These are phyloP conservation scores for Boletus semigastroideus DNA, from an alignment of 1,284 basidiomycete genomes.

Conservation along the genomic window DNA sequence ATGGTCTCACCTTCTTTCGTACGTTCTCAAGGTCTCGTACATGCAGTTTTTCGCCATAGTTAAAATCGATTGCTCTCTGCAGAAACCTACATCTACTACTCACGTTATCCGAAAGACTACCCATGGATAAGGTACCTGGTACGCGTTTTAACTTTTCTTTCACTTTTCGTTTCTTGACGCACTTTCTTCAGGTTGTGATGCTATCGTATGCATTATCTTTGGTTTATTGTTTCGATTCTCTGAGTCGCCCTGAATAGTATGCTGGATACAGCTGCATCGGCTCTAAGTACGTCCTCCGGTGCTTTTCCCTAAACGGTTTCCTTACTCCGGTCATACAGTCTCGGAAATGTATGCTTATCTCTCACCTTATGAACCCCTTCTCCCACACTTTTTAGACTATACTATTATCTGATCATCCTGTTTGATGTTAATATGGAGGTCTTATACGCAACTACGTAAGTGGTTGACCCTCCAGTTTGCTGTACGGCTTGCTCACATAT, in stretches of 20 bases:
- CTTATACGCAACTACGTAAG: conserved; percentile 38
- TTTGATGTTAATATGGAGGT: conserved; percentile 34
- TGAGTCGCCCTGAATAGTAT: conserved; percentile 10
- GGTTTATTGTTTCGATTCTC: not conserved
- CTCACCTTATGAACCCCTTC: not conserved
- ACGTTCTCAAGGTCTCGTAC: conserved; percentile 16
- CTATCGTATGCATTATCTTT: conserved; percentile 31
- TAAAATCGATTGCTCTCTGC: not conserved
- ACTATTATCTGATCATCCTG: conserved; percentile 38
- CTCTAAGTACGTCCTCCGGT: conserved; percentile 16
- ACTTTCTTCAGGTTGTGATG: conserved; percentile 28
- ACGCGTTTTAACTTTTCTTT: conserved; percentile 6
- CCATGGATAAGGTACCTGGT: conserved; percentile 32
- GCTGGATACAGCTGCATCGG: conserved; percentile 26
- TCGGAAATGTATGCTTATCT: conserved; percentile 35
- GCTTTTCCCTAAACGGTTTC: not conserved
- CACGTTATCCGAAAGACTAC: conserved; percentile 36
- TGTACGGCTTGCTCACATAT: not conserved
- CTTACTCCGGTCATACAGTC: conserved; percentile 25
- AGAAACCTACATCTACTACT: conserved; percentile 43
- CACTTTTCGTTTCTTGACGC: not conserved
- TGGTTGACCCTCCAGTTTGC: not conserved
- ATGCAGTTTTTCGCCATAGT: not conserved
- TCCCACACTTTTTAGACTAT: conserved; percentile 28
- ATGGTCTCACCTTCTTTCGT: conserved; percentile 47